A percentile compares a stretch with the other conserved stretches of the same genome.
Evolutionary conservation across 495 filamentous ascomycete genomes (phyloP).

Genomic region (Trichoderma asperelloides): DNA sequence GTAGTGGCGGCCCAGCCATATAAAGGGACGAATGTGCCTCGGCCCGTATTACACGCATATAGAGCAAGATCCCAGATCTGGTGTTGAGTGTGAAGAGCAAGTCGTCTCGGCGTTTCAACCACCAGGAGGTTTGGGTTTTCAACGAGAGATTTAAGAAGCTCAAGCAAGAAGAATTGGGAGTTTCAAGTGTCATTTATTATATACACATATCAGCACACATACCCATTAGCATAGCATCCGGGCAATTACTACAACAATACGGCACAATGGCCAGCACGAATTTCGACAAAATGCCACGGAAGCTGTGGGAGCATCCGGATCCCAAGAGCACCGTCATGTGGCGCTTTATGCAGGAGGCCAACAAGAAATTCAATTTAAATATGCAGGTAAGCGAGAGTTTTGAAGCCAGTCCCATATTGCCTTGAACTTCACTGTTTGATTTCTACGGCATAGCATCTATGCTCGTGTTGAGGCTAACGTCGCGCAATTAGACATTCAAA

Average conservation of each 20-base stretch:
- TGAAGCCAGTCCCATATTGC: not conserved
- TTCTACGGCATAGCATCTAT: constrained; percentile 3
- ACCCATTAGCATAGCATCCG: too few species aligned
- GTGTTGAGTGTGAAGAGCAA: not conserved
- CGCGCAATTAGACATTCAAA: constrained; percentile 41
- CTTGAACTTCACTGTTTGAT: not conserved
- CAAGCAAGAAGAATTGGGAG: too few species aligned
- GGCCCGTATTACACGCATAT: not conserved
- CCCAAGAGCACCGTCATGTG: constrained; percentile 45
- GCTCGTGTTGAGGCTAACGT: constrained; percentile 9
- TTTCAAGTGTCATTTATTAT: too few species aligned
- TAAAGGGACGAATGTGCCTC: not conserved
- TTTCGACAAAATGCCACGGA: constrained; percentile 27
- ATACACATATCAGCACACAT: too few species aligned
- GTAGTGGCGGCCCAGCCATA: too few species aligned
- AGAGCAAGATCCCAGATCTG: not conserved
- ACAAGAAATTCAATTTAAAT: constrained; percentile 30
- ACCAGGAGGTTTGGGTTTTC: too few species aligned
- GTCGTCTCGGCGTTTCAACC: too few species aligned
- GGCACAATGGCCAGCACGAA: not conserved
- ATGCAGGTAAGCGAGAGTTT: constrained; percentile 29
- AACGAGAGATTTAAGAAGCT: too few species aligned
- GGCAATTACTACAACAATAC: not conserved
- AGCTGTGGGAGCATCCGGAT: constrained; percentile 50
- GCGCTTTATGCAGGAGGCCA: constrained; percentile 40